These are phyloP conservation scores for Aspergillus bombycis DNA, from an alignment of 2,329 filamentous ascomycete species.

Conservation along the genomic window DNA sequence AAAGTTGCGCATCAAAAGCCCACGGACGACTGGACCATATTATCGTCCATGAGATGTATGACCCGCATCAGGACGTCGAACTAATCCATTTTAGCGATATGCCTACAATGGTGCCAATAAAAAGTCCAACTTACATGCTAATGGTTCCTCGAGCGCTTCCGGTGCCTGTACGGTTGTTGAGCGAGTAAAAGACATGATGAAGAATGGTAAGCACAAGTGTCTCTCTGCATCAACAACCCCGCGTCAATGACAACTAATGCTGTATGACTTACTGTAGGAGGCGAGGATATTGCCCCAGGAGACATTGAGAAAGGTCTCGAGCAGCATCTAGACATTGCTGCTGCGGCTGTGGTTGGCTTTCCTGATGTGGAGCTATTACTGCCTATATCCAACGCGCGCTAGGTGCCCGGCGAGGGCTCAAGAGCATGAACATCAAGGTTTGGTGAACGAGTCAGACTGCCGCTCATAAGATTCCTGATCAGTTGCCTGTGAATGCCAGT, in stretches of 20 bases:
- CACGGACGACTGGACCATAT: neutral
- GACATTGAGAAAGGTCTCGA: constrained; percentile 39
- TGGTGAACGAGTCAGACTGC: too few relatives aligned
- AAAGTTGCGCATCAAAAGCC: neutral
- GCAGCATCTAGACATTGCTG: too few relatives aligned
- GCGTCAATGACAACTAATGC: too few relatives aligned
- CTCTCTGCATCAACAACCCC: too few relatives aligned
- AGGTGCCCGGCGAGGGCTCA: too few relatives aligned
- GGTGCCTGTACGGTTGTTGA: constrained; percentile 71
- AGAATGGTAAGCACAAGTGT: constrained; percentile 55
- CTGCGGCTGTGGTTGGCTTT: too few relatives aligned
- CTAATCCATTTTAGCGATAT: neutral
- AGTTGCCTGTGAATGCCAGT: constrained; percentile 67
- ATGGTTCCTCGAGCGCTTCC: constrained; percentile 33
- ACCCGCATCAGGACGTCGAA: neutral
- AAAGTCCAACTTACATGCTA: neutral
- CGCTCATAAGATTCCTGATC: too few relatives aligned
- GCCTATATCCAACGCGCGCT: too few relatives aligned
- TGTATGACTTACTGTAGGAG: constrained; percentile 36
- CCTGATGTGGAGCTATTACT: too few relatives aligned
- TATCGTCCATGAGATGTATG: neutral
- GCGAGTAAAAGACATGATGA: constrained; percentile 75
- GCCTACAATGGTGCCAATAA: neutral
- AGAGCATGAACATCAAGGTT: too few relatives aligned
- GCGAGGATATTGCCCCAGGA: constrained; percentile 68